Percentiles rank a stretch among this genome's conserved stretches.
Conservation (phyloP, 140 eudicot genomes). For the Anethum foeniculum region DNA sequence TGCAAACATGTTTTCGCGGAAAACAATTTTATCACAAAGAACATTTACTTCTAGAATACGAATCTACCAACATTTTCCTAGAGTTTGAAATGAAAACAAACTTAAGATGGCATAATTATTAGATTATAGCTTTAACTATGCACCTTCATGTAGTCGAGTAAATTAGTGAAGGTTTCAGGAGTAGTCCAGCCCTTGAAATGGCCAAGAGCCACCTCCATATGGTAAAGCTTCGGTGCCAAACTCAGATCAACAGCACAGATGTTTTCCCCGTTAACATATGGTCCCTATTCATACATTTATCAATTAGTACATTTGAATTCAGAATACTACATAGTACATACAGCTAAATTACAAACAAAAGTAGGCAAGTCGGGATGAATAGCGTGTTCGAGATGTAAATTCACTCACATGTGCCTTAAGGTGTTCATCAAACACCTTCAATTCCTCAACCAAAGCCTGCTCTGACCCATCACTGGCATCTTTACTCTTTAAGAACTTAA, state of each 20-base stretch:
- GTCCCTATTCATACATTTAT: slow-evolving; percentile 36
- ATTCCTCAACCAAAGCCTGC: slow-evolving; percentile 59
- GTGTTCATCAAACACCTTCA: slow-evolving; percentile 71
- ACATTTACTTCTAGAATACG: neutral
- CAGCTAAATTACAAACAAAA: neutral
- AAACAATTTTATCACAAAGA: neutral
- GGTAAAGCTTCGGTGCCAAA: slow-evolving; percentile 78
- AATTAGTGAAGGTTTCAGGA: slow-evolving; percentile 48
- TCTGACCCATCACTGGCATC: slow-evolving; percentile 73
- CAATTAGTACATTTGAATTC: neutral
- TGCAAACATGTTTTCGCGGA: neutral
- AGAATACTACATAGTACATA: neutral
- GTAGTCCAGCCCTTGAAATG: slow-evolving; percentile 70
- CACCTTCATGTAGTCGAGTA: slow-evolving; percentile 67
- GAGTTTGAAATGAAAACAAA: neutral
- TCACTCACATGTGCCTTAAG: slow-evolving; percentile 50
- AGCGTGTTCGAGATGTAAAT: neutral
- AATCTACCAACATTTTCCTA: neutral
- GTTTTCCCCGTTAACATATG: slow-evolving; percentile 59
- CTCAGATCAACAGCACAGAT: slow-evolving; percentile 73
- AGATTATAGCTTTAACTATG: neutral
- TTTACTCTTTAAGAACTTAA: slow-evolving; percentile 64
- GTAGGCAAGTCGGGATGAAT: neutral
- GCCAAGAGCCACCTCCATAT: slow-evolving; percentile 62
- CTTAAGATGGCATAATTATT: neutral